These are phyloP conservation scores for Deinandra increscens DNA, from an alignment of 129 eudicot genomes.

Conservation along the genomic window DNA sequence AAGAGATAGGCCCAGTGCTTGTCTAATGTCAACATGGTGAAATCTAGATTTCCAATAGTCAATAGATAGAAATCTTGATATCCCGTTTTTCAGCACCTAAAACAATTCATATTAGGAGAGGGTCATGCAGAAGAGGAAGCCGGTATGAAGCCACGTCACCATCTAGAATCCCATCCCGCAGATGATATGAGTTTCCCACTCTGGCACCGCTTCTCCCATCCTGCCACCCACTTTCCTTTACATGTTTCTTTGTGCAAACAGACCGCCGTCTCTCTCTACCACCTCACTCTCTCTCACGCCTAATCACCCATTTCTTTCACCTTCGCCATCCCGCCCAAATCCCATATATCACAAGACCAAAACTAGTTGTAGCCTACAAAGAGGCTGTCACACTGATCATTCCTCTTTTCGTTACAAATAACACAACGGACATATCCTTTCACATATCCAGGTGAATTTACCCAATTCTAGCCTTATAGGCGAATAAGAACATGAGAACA, in stretches of 20 bases:
- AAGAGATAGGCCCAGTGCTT: not conserved
- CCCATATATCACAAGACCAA: conserved; percentile 18
- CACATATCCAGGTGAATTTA: not conserved
- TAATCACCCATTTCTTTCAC: too few species aligned
- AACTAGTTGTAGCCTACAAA: conserved; percentile 1
- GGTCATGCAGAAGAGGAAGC: too few species aligned
- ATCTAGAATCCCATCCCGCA: too few species aligned
- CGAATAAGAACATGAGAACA: not conserved
- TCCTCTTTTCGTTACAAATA: not conserved
- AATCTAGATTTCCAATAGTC: not conserved
- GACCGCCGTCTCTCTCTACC: too few species aligned
- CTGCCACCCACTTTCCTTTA: too few species aligned
- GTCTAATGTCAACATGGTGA: not conserved
- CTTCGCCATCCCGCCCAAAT: not conserved
- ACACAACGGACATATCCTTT: not conserved
- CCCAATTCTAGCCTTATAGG: not conserved
- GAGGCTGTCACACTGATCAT: not conserved
- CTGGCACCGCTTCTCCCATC: too few species aligned
- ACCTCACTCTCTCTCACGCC: too few species aligned
- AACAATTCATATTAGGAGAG: not conserved
- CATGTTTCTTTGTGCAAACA: too few species aligned
- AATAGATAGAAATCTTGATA: not conserved
- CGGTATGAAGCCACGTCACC: too few species aligned
- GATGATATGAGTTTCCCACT: too few species aligned
- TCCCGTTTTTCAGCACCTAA: conserved; percentile 11